Evolutionary conservation across 2,329 filamentous ascomycete genomes (phyloP).

Genomic region (Hypoxylon sp.): DNA sequence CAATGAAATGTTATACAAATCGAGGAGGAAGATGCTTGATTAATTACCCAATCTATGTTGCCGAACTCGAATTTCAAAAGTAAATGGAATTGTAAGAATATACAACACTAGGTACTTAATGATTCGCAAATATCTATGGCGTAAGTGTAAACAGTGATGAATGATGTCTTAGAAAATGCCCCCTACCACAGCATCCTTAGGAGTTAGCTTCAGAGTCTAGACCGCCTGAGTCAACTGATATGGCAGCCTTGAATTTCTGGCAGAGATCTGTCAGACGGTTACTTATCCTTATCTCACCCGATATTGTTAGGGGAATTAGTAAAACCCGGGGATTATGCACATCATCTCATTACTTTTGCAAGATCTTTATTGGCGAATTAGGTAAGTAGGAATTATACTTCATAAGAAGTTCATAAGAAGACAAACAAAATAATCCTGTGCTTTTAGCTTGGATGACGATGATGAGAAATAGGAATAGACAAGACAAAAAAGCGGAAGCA

Average conservation of each 20-base stretch:
- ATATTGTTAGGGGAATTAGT: not conserved
- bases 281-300: not conserved
- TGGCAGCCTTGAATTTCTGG: slow-evolving; percentile 22
- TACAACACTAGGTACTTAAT: not conserved
- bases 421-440: slow-evolving; percentile 3
- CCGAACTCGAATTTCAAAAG: not conserved
- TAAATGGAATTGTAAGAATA: too few relatives aligned
- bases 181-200: too few relatives aligned
- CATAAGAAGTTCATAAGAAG: too few relatives aligned
- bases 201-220: slow-evolving; percentile 6
- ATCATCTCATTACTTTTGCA: too few relatives aligned
- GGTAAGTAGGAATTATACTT: too few relatives aligned
- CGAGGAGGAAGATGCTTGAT: not conserved
- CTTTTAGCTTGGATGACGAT: slow-evolving; percentile 23
- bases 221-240: slow-evolving; percentile 28
- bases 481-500: not conserved
- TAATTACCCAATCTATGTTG: not conserved
- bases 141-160: not conserved
- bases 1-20: not conserved
- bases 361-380: too few relatives aligned
- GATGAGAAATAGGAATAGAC: not conserved
- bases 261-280: slow-evolving; percentile 11
- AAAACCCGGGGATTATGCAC: not conserved
- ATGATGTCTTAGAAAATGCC: not conserved
- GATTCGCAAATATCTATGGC: not conserved